phyloP scores from a whole-genome alignment of 2,329 filamentous ascomycete species.

The Colletotrichum cordylinicola region DNA sequence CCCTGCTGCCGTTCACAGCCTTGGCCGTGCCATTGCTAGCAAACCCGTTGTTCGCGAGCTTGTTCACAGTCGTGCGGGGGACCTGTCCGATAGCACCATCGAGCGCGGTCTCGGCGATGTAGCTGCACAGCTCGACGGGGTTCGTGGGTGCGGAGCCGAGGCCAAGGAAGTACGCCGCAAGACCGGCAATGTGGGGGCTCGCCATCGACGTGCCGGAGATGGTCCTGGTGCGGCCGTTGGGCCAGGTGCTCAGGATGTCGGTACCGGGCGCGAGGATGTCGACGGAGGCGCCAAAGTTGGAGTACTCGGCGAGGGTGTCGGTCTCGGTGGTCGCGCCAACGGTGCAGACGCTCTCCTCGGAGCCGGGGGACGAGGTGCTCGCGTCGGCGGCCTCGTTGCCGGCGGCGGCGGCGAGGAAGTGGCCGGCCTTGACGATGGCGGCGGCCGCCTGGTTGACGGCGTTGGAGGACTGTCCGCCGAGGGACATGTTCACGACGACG shows the following conservation, averaged over 20 bases:
- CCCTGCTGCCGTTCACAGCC: neutral
- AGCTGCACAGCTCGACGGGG: constrained; percentile 40
- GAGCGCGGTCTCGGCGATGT: constrained; percentile 45
- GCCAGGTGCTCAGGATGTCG: constrained; percentile 54
- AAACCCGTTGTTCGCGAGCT: constrained; percentile 38
- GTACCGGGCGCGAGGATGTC: constrained; percentile 59
- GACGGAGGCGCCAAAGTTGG: constrained; percentile 56
- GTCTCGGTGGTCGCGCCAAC: constrained; percentile 52
- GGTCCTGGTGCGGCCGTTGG: constrained; percentile 30
- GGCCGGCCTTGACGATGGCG: constrained; percentile 47
- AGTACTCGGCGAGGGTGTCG: constrained; percentile 51
- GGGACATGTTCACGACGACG: constrained; percentile 62
- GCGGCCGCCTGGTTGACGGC: constrained; percentile 58
- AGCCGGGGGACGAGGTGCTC: constrained; percentile 51
- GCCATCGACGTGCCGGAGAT: constrained; percentile 27
- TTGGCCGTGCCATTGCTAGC: constrained; percentile 13
- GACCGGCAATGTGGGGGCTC: constrained; percentile 24
- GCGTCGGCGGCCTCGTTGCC: constrained; percentile 56
- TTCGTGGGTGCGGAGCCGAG: constrained; percentile 44
- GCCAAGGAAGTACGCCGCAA: constrained; percentile 40
- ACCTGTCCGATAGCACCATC: constrained; percentile 41
- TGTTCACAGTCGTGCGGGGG: constrained; percentile 39
- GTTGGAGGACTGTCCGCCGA: constrained; percentile 52
- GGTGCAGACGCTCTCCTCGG: constrained; percentile 53
- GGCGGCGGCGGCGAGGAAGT: constrained; percentile 62